Percentiles rank a stretch among this genome's conserved stretches.
Evolutionary conservation across 106 monocot species (phyloP).

Genomic region (Dendrobium catenatum): DNA sequence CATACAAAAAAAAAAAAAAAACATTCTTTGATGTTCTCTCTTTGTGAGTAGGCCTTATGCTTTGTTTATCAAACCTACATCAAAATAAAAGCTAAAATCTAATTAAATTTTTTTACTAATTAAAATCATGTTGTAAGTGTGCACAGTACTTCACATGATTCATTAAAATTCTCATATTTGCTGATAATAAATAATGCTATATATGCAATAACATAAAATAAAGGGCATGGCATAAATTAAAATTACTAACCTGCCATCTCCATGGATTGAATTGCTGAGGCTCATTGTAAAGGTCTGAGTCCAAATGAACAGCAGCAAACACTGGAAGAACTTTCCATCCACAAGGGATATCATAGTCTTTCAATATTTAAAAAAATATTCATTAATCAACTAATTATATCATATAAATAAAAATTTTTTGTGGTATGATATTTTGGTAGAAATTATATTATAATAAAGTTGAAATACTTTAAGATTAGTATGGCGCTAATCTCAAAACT

Average conservation of each 20-base stretch:
- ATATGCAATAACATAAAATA: background rate
- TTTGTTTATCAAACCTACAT: background rate
- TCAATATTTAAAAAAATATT: background rate
- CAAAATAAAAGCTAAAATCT: background rate
- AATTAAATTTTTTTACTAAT: background rate
- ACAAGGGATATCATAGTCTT: conserved; percentile 64
- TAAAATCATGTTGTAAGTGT: background rate
- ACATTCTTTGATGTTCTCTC: no score
- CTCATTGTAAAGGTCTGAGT: conserved; percentile 35
- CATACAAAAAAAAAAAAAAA: no score
- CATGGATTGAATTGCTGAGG: conserved; percentile 72
- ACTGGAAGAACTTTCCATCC: conserved; percentile 90
- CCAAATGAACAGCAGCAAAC: conserved; percentile 61
- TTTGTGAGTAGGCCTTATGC: no score
- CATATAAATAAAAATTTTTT: background rate
- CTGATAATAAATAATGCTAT: background rate
- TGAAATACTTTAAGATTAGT: no score
- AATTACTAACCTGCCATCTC: conserved; percentile 57
- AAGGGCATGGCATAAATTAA: background rate
- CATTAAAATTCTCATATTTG: background rate
- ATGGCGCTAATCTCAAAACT: no score
- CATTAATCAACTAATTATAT: background rate
- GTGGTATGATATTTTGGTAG: background rate
- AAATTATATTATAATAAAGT: no score
- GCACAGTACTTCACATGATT: no score